These are phyloP conservation scores for Blastobotrys aristatus DNA, from an alignment of 1,139 yeast genomes.

Conservation along the genomic window DNA sequence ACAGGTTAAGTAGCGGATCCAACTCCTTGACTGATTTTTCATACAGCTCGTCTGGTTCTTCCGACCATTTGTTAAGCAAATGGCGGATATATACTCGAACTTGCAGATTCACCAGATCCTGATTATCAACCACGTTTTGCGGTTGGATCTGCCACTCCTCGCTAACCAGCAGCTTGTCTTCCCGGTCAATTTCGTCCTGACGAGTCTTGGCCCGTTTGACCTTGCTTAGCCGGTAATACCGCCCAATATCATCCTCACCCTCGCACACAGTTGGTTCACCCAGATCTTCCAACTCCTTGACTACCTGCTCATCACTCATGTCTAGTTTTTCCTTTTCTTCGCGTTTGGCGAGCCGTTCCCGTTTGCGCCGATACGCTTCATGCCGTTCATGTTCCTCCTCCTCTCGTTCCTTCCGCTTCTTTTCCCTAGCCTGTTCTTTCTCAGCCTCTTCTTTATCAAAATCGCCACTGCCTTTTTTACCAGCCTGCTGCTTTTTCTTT, in stretches of 20 bases:
- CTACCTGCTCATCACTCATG: conserved; percentile 47
- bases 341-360: conserved; percentile 18
- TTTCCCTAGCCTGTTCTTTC: conserved; percentile 28
- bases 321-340: conserved; percentile 17
- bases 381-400: conserved; percentile 25
- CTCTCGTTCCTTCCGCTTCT: conserved; percentile 23
- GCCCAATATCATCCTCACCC: conserved; percentile 41
- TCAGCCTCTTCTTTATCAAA: conserved; percentile 26
- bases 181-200: conserved; percentile 26
- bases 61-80: conserved; percentile 45
- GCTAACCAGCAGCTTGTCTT: conserved; percentile 24
- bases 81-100: conserved; percentile 46
- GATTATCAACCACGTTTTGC: conserved; percentile 38
- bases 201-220: conserved; percentile 26
- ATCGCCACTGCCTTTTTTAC: conserved; percentile 20
- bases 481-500: conserved; percentile 29
- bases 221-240: conserved; percentile 22
- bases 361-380: conserved; percentile 24
- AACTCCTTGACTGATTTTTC: conserved; percentile 48
- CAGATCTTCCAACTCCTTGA: conserved; percentile 39
- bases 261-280: conserved; percentile 40
- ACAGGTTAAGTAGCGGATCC: conserved; percentile 54
- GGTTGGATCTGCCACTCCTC: conserved; percentile 29
- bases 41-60: conserved; percentile 14
- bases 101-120: conserved; percentile 38